phyloP scores from a whole-genome alignment of 1,139 yeast species.

The Sugiyamaella japonica region DNA sequence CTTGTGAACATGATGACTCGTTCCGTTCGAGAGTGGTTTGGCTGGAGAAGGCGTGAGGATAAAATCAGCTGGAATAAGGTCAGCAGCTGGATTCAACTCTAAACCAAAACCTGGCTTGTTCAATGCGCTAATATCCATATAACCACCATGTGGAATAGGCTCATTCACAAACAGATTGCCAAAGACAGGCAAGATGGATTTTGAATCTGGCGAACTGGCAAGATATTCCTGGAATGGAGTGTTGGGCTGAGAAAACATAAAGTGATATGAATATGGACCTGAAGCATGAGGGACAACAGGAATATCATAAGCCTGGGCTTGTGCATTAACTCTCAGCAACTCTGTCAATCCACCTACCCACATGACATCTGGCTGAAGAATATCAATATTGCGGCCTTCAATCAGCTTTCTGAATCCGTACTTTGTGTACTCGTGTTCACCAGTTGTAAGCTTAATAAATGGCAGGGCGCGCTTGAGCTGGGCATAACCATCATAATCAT shows the following conservation, averaged over 20 bases:
- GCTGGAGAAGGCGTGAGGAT: conserved; percentile 46
- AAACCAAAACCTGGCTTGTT: conserved; percentile 51
- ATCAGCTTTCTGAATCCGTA: conserved; percentile 52
- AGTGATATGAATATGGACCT: conserved; percentile 53
- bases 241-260: conserved; percentile 50
- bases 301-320: conserved; percentile 53
- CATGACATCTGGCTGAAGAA: conserved; percentile 54
- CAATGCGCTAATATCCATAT: conserved; percentile 42
- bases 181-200: conserved; percentile 49
- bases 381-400: conserved; percentile 50
- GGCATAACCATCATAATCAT: conserved; percentile 50
- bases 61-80: conserved; percentile 45
- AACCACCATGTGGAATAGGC: conserved; percentile 50
- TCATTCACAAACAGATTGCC: conserved; percentile 49
- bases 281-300: conserved; percentile 55
- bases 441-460: conserved; percentile 50
- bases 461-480: conserved; percentile 50
- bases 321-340: conserved; percentile 47
- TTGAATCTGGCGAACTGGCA: conserved; percentile 52
- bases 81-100: conserved; percentile 46
- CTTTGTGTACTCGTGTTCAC: conserved; percentile 53
- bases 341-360: conserved; percentile 56
- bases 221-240: conserved; percentile 55
- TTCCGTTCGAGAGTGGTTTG: conserved; percentile 35
- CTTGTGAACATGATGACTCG: conserved; percentile 1